These are phyloP conservation scores for Sphagnum fallax DNA, from an alignment of 228 moss, liverwort and hornwort genomes.

Conservation along the genomic window DNA sequence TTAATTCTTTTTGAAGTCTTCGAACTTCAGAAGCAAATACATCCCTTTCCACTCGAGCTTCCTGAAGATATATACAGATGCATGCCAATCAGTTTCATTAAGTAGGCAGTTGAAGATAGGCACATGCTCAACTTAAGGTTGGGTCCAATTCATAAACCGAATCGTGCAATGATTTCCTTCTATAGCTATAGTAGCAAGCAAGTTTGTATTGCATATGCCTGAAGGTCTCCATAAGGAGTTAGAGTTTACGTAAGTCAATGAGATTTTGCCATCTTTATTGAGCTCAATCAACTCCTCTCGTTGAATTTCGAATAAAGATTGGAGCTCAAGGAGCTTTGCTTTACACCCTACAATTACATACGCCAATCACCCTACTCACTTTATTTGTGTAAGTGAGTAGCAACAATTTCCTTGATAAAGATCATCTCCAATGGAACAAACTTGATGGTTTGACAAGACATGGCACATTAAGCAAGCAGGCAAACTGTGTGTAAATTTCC, in stretches of 20 bases:
- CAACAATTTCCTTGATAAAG: background rate
- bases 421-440: background rate
- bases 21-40: conserved; percentile 52
- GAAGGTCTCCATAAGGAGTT: background rate
- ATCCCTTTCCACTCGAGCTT: conserved; percentile 51
- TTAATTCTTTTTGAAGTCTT: conserved; percentile 43
- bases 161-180: background rate
- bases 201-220: background rate
- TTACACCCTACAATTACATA: background rate
- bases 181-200: background rate
- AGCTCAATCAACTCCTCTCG: conserved; percentile 45
- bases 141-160: too few relatives aligned
- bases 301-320: conserved; percentile 50
- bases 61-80: conserved; percentile 12
- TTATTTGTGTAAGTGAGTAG: background rate
- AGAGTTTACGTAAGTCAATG: conserved; percentile 14
- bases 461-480: too few relatives aligned
- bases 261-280: conserved; percentile 40
- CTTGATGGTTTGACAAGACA: too few relatives aligned
- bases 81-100: background rate
- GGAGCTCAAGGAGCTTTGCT: conserved; percentile 23
- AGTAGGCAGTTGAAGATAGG: background rate
- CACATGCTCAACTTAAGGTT: background rate
- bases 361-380: background rate
- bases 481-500: too few relatives aligned